These are phyloP conservation scores for Trichoderma virens DNA, from an alignment of 495 filamentous ascomycete species.

Conservation along the genomic window DNA sequence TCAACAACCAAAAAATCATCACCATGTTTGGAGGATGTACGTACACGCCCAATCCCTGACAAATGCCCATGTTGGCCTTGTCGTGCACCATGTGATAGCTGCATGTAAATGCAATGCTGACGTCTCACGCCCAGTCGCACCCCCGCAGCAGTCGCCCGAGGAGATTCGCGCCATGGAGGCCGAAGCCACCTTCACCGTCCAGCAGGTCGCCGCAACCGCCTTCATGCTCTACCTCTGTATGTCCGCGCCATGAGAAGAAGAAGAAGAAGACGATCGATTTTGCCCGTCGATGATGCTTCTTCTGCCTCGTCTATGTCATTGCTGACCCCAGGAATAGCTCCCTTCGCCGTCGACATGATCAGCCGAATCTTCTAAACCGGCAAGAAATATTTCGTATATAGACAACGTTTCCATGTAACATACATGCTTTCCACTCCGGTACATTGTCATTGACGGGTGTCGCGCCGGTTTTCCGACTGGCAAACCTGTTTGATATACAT, in stretches of 20 bases:
- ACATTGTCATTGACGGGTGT: background rate
- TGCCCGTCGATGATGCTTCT: background rate
- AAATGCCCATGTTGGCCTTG: background rate
- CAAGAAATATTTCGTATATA: background rate
- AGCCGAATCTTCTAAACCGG: slow-evolving; percentile 58
- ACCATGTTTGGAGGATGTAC: slow-evolving; percentile 43
- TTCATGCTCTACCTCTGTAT: slow-evolving; percentile 78
- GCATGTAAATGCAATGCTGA: slow-evolving; percentile 13
- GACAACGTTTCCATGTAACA: background rate
- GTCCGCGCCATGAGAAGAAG: slow-evolving; percentile 16
- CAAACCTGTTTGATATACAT: background rate
- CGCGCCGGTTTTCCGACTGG: no score
- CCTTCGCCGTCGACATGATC: slow-evolving; percentile 73
- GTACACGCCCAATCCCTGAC: slow-evolving; percentile 15
- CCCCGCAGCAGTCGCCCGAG: slow-evolving; percentile 42
- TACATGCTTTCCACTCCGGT: background rate
- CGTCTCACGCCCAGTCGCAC: slow-evolving; percentile 27
- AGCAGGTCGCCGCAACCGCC: slow-evolving; percentile 52
- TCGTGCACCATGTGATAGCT: background rate
- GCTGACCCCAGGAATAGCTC: slow-evolving; percentile 42
- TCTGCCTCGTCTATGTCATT: background rate
- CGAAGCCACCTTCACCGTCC: slow-evolving; percentile 60
- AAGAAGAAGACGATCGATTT: background rate
- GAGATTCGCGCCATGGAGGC: slow-evolving; percentile 58
- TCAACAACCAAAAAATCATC: slow-evolving; percentile 5